Conservation (phyloP, 78 protist genomes). For the Dictyostelium purpureum region DNA sequence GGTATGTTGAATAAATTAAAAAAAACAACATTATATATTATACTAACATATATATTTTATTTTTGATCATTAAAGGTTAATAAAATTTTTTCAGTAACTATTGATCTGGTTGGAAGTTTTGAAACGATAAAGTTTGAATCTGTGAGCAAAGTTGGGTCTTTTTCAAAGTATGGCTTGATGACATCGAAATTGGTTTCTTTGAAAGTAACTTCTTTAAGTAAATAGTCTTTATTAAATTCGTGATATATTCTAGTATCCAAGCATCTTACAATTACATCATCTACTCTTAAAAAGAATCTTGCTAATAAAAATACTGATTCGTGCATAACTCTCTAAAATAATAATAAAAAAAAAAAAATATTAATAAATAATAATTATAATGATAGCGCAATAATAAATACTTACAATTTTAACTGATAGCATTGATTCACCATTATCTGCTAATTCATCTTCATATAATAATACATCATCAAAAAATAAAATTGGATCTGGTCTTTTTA, state of each 20-base stretch:
- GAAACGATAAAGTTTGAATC: slow-evolving; percentile 29
- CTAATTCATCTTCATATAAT: slow-evolving; percentile 86
- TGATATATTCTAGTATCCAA: slow-evolving; percentile 83
- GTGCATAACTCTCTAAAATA: slow-evolving; percentile 86
- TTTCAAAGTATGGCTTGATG: slow-evolving; percentile 31
- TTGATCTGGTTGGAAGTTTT: slow-evolving; percentile 14
- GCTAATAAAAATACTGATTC: slow-evolving; percentile 70
- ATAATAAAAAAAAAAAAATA: background rate
- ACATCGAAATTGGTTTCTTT: slow-evolving; percentile 53
- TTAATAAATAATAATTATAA: background rate
- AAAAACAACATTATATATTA: too few species aligned
- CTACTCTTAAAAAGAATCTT: slow-evolving; percentile 84
- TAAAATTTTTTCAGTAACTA: slow-evolving; percentile 24
- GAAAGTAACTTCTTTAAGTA: slow-evolving; percentile 24
- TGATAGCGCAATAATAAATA: background rate
- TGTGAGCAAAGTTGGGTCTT: slow-evolving; percentile 29
- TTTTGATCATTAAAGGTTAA: background rate
- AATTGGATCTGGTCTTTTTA: slow-evolving; percentile 82
- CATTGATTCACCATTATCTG: slow-evolving; percentile 84
- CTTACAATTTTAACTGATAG: slow-evolving; percentile 74
- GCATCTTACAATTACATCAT: slow-evolving; percentile 77
- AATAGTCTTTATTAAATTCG: slow-evolving; percentile 38
- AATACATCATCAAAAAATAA: slow-evolving; percentile 80
- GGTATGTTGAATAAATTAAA: background rate
- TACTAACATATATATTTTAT: too few species aligned